These are phyloP conservation scores for Spathaspora arborariae DNA, from an alignment of 805 yeast species.

Conservation along the genomic window DNA sequence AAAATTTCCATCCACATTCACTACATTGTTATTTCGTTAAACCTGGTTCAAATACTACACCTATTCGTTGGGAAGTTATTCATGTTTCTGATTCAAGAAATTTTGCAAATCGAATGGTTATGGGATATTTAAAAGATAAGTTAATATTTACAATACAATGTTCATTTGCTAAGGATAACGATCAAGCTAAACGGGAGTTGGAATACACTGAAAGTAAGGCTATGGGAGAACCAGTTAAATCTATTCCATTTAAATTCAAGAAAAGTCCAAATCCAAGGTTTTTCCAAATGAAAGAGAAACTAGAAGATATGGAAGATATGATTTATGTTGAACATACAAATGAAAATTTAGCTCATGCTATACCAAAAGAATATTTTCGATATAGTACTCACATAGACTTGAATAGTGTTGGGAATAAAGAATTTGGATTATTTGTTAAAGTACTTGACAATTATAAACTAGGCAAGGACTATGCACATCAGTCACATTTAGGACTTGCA, in stretches of 20 bases:
- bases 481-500: conserved; percentile 19
- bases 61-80: conserved; percentile 29
- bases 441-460: conserved; percentile 23
- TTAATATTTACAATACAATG: conserved; percentile 27
- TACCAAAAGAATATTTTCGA: conserved; percentile 20
- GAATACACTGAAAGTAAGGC: conserved; percentile 3
- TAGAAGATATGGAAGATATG: conserved; percentile 11
- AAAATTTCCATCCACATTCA: conserved; percentile 32
- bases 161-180: conserved; percentile 30
- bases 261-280: conserved; percentile 19
- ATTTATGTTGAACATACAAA: conserved; percentile 24
- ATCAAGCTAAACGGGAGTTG: conserved; percentile 11
- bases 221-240: conserved; percentile 15
- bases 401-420: conserved; percentile 14
- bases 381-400: conserved; percentile 7
- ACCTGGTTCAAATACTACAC: conserved; percentile 25
- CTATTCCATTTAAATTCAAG: conserved; percentile 29
- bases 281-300: conserved; percentile 16
- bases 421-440: conserved; percentile 28
- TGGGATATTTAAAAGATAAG: conserved; percentile 27
- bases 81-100: conserved; percentile 29
- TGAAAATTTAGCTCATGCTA: conserved; percentile 23
- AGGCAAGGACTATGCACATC: conserved; percentile 21
- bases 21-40: conserved; percentile 37
- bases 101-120: conserved; percentile 29